phyloP scores from a whole-genome alignment of 2,329 filamentous ascomycete species.

The Ambrosiella cleistominuta region DNA sequence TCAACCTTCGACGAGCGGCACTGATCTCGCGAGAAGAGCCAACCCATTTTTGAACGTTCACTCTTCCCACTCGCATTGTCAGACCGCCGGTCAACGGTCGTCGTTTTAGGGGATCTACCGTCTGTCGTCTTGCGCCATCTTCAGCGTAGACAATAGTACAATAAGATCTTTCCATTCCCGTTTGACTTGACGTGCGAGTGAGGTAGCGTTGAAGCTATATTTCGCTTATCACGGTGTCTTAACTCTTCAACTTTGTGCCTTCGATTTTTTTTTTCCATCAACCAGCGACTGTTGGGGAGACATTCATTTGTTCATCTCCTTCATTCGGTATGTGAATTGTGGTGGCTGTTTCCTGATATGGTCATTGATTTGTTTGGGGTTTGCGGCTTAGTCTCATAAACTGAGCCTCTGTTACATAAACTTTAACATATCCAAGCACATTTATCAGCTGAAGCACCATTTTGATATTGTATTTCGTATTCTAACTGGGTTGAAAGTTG shows the following conservation, averaged over 20 bases:
- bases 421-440: neutral
- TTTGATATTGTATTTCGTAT: neutral
- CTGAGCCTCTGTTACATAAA: neutral
- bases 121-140: constrained; percentile 11
- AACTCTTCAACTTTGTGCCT: neutral
- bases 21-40: constrained; percentile 14
- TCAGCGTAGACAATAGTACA: constrained; percentile 13
- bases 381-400: neutral
- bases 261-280: neutral
- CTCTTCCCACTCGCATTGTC: constrained; percentile 14
- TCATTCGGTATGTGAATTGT: constrained; percentile 37
- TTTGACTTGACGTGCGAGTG: constrained; percentile 13
- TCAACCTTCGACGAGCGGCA: constrained; percentile 13
- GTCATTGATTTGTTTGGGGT: neutral
- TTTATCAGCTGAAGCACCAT: neutral
- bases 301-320: constrained; percentile 98
- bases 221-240: neutral
- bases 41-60: constrained; percentile 13
- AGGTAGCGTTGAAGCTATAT: constrained; percentile 4
- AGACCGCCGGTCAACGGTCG: constrained; percentile 13
- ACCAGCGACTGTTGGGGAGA: constrained; percentile 50
- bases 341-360: neutral
- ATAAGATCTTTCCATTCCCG: constrained; percentile 12
- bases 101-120: constrained; percentile 12
- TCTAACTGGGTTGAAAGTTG: neutral